Base-by-base conservation (phyloP, 129 eudicot genomes). In the Helianthus tuberosus region DNA sequence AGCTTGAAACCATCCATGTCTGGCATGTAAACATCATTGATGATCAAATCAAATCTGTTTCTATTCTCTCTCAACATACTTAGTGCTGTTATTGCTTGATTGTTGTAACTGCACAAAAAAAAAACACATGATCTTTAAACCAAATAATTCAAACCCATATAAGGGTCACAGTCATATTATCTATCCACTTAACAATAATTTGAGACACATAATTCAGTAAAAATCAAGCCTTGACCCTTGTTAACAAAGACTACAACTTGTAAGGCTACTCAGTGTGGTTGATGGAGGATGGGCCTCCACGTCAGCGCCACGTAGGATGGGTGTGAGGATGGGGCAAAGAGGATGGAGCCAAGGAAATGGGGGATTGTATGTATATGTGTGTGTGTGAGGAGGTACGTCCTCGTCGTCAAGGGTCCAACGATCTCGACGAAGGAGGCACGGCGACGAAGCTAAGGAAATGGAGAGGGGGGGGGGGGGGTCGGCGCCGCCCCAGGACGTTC, bases 1-100 rank as follows among this genome's bases (percentile, higher is more conserved):
- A 92, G 96, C 89, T 85, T 89, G 78, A 92, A 92, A 63, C 98
- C 98, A 77, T 92, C 98, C 93, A 92, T 87, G 80, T 92, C 98
- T 4, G 98, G 98, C 98, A 92, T 92, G 49, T 87, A 87, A 61
- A 92, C 93, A 79, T 89, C 98, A 54, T 89, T 87, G 35, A 92
- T 87, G 20, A 92, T 74, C 76, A 92, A 74, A 75, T 92, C 98
- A 73, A 87, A 92, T 66, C 86, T 79, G 4, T 32, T 32, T 32
- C 36, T 0, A 32, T 32, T 32, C 36, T 32, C 2, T 32, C 36
- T 32, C 36, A 32, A 32, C 36, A 32, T 84, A 53, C 78, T 83
- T 68, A 92, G 54, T 43, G 97, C 97, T 61, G 57, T 68, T 78
- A 75, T 86, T 27, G 92, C 91, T 74, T 88, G 81, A 69, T 79